Percentiles rank a stretch among this genome's conserved stretches.
These are phyloP conservation scores for Lasiodiplodia citricola DNA, from an alignment of 2,329 filamentous ascomycete genomes.

Conservation along the genomic window DNA sequence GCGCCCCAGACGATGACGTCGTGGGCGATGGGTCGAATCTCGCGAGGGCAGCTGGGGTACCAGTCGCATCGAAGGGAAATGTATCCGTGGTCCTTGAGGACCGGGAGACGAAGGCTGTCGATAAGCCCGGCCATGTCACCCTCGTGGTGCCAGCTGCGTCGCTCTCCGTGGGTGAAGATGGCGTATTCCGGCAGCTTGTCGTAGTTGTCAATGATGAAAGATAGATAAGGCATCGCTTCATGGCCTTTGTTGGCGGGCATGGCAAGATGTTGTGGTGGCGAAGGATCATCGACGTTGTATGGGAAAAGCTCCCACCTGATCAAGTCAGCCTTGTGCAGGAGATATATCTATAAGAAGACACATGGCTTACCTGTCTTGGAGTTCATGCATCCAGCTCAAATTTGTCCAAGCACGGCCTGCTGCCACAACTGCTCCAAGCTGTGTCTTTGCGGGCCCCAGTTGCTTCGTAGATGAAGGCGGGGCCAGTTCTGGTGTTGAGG, in stretches of 20 bases:
- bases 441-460: too few species aligned
- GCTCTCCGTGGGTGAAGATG: constrained; percentile 30
- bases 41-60: constrained; percentile 29
- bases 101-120: constrained; percentile 17
- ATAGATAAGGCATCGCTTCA: constrained; percentile 31
- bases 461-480: too few species aligned
- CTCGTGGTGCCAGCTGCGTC: constrained; percentile 29
- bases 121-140: constrained; percentile 25
- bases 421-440: too few species aligned
- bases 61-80: constrained; percentile 28
- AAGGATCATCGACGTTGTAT: constrained; percentile 24
- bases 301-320: constrained; percentile 25
- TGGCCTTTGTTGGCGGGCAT: constrained; percentile 30
- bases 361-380: too few species aligned
- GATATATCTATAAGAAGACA: not conserved
- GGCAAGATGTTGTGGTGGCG: constrained; percentile 24
- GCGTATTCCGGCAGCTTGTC: constrained; percentile 20
- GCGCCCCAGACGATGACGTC: constrained; percentile 27
- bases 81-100: constrained; percentile 22
- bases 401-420: too few species aligned
- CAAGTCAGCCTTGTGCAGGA: not conserved
- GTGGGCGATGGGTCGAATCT: constrained; percentile 27
- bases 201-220: constrained; percentile 30
- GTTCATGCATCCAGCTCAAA: too few species aligned
- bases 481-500: too few species aligned